Conservation (phyloP, 1,139 yeast species). For the Ogataea hybrid region DNA sequence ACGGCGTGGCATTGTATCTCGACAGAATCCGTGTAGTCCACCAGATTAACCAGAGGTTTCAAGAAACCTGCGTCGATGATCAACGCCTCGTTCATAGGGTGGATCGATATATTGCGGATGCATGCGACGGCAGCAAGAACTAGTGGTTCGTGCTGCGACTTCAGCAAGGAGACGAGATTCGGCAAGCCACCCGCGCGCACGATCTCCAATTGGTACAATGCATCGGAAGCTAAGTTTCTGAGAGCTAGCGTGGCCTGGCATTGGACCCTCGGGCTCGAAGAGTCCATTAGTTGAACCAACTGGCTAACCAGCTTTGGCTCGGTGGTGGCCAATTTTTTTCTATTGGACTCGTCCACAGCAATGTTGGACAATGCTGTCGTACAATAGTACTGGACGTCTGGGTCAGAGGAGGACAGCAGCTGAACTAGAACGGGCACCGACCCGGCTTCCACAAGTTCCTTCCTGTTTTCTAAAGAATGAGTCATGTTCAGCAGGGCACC, state of each 20-base stretch:
- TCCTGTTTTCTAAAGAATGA: slow-evolving; percentile 94
- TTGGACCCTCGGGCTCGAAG: too few species aligned
- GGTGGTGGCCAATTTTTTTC: slow-evolving; percentile 84
- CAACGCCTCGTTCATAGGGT: slow-evolving; percentile 91
- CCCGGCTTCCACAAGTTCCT: slow-evolving; percentile 95
- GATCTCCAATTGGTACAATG: too few species aligned
- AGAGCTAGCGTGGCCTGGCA: too few species aligned
- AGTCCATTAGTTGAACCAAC: too few species aligned
- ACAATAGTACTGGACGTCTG: slow-evolving; percentile 97
- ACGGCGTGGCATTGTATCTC: slow-evolving; percentile 98
- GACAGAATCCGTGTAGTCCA: slow-evolving; percentile 84
- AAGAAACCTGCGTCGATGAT: slow-evolving; percentile 96
- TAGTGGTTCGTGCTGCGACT: too few species aligned
- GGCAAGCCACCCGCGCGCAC: too few species aligned
- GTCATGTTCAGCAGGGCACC: slow-evolving; percentile 98
- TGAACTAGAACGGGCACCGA: slow-evolving; percentile 96
- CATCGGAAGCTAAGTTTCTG: too few species aligned
- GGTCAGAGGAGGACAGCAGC: slow-evolving; percentile 81
- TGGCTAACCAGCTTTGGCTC: too few species aligned
- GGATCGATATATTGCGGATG: too few species aligned
- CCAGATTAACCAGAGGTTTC: slow-evolving; percentile 80
- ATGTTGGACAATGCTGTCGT: slow-evolving; percentile 96
- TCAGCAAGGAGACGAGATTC: too few species aligned
- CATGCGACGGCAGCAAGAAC: too few species aligned
- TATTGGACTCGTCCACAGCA: slow-evolving; percentile 91